Base-by-base conservation (phyloP, 202 grass and related monocot genomes). In the Digitaria exilis region DNA sequence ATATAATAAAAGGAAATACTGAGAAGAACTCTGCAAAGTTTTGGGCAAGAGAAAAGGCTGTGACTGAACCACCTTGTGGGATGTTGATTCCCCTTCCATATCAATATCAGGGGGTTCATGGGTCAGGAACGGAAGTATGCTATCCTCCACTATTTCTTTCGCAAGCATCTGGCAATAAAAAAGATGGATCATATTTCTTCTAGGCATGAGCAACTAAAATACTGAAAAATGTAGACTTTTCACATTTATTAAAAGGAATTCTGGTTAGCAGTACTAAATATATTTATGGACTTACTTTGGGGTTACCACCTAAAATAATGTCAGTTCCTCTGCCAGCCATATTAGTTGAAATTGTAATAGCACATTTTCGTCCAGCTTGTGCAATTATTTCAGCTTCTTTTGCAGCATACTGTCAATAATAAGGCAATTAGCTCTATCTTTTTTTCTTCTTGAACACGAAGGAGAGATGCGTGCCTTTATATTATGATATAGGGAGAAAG, bases 291-390 rank as follows among this genome's bases (percentile, higher is more conserved):
- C 48, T 71, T 80, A 97, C 96, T 88, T 93, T 98, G 61, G 92
- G 90, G 51, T 98, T 98, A 82, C 96, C 96, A 90, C 96, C 96
- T 73, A 98, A 87, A 80, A 98, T 98, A 75, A 98, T 98, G 86
- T 98, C 96, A 83, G 92, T 98, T 64, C 96, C 96, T 87, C 96
- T 93, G 35, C 96, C 96, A 58, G 96, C 96, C 96, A 98, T 98
- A 82, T 98, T 98, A 44, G 96, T 98, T 81, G 96, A 93, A 85
- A 98, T 98, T 66, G 96, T 98, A 87, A 98, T 98, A 77, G 96
- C 92, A 83, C 95, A 81, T 77, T 98, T 95, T 66, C 92, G 87
- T 85, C 96, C 96, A 44, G 96, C 96, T 78, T 98, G 96, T 80
- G 96, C 96, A 90, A 95, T 84, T 80, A 93, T 92, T 81, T 98